A percentile compares a stretch with the other conserved stretches of the same genome.
These are phyloP conservation scores for Pyrus hybrid DNA, from an alignment of 331 rosid species.

Conservation along the genomic window DNA sequence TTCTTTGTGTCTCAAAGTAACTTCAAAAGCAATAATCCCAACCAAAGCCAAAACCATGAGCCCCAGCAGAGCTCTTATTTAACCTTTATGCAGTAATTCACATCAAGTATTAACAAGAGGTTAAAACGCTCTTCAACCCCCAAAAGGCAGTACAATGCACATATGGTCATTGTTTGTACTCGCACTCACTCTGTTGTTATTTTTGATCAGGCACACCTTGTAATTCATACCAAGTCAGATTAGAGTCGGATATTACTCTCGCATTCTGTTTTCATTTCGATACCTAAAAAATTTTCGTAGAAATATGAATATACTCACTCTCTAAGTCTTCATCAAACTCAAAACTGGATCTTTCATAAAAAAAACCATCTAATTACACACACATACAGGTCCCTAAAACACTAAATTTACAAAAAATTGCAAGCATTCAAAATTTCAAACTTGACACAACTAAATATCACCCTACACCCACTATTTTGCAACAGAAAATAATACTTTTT, in stretches of 20 bases:
- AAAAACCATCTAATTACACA: not conserved
- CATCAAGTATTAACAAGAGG: not conserved
- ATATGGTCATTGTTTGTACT: not conserved
- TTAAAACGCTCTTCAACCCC: not conserved
- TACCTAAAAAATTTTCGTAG: not conserved
- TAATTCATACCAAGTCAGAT: not conserved
- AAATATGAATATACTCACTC: not conserved
- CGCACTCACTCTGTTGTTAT: not conserved
- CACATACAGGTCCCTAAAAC: not conserved
- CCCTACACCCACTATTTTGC: not conserved
- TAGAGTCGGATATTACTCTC: not conserved
- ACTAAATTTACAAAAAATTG: not conserved
- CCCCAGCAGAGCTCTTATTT: not conserved
- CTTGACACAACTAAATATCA: not conserved
- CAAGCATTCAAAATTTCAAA: not conserved
- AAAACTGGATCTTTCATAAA: not conserved
- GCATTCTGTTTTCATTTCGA: not conserved
- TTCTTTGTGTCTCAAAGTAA: not conserved
- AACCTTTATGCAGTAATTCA: not conserved
- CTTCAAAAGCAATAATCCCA: not conserved
- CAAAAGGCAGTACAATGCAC: not conserved
- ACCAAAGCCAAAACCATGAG: not conserved
- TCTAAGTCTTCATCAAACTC: not conserved
- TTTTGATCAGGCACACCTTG: not conserved
- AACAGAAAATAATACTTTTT: not conserved